Conservation (phyloP, 495 filamentous ascomycete genomes). For the Tuber microsphaerosporum region DNA sequence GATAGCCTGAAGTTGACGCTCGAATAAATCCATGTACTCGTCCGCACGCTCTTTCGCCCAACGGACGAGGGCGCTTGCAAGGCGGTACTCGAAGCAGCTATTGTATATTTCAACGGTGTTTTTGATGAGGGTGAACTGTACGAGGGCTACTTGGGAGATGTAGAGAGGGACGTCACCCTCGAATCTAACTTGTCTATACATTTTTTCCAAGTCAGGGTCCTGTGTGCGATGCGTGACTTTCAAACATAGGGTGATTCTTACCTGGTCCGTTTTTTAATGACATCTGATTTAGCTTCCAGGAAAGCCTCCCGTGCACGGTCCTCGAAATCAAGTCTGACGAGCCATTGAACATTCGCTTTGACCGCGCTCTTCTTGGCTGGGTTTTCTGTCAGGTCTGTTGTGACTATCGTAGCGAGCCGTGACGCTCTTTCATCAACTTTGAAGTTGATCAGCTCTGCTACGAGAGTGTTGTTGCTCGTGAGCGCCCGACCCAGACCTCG, state of each 20-base stretch:
- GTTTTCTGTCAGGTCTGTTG: conserved; percentile 65
- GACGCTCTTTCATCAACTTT: conserved; percentile 82
- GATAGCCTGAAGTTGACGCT: conserved; percentile 70
- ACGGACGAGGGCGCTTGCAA: conserved; percentile 86
- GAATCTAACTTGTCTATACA: conserved; percentile 74
- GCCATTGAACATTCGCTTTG: conserved; percentile 66
- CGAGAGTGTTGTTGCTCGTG: conserved; percentile 67
- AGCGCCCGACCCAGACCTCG: conserved; percentile 67
- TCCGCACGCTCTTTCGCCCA: conserved; percentile 94
- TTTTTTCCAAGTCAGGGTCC: conserved; percentile 38
- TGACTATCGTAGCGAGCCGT: conserved; percentile 66
- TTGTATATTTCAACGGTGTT: conserved; percentile 87
- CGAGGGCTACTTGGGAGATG: conserved; percentile 90
- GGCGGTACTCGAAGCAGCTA: conserved; percentile 72
- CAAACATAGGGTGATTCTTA: conserved; percentile 45
- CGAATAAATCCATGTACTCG: conserved; percentile 74
- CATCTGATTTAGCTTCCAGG: conserved; percentile 64
- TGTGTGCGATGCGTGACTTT: background rate
- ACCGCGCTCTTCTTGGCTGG: conserved; percentile 62
- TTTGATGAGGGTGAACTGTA: conserved; percentile 88
- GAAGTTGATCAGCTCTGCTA: conserved; percentile 77
- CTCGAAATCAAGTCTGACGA: conserved; percentile 78
- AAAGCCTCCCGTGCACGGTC: conserved; percentile 82
- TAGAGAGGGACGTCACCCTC: conserved; percentile 86
- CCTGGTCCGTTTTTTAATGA: conserved; percentile 75